Evolutionary conservation across 2,329 filamentous ascomycete genomes (phyloP), one percentile per base, ranked within the genome.

Genomic region (Colletotrichum aenigma): DNA sequence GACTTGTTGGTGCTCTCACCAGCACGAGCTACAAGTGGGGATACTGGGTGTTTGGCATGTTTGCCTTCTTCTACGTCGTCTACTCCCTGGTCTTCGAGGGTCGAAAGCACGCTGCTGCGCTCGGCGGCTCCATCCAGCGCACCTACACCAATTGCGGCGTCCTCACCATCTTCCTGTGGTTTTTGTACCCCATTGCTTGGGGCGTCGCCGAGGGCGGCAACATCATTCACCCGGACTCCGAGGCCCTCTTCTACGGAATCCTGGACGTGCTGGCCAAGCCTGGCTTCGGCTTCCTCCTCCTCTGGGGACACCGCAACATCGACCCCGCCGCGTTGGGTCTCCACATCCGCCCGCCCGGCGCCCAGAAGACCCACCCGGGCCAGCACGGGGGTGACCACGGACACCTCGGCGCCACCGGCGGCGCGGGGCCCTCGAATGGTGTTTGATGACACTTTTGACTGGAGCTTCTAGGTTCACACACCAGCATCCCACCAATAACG

Each of bases 241-340:
- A 94, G 80, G 91, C 91, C 13, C 84, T 93, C 74, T 94, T 94
- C 81, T 95, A 94, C 80, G 92, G 92, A 56, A 84, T 94, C 4
- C 86, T 95, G 1, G 93, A 94, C 75, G 82, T 94, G 7, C 76
- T 93, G 4, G 89, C 92, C 8, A 94, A 94, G 84, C 91, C 91
- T 0, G 86, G 90, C 10, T 94, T 94, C 77, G 91, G 91, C 18
- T 85, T 87, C 15, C 80, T 93, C 1, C 86, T 94, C 2, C 84
- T 94, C 66, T 91, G 86, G 84, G 91, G 91, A 2, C 92, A 94
- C 81, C 87, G 91, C 62, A 90, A 89, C 78, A 93, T 94, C 66
- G 88, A 91, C 61, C 89, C 91, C 12, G 84, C 86, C 7, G 84
- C 86, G 16, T 85, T 94, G 15, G 92, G 92, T 8, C 85, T 93